phyloP scores from a whole-genome alignment of 2,329 filamentous ascomycete genomes.

The Xylariaceae sp. region DNA sequence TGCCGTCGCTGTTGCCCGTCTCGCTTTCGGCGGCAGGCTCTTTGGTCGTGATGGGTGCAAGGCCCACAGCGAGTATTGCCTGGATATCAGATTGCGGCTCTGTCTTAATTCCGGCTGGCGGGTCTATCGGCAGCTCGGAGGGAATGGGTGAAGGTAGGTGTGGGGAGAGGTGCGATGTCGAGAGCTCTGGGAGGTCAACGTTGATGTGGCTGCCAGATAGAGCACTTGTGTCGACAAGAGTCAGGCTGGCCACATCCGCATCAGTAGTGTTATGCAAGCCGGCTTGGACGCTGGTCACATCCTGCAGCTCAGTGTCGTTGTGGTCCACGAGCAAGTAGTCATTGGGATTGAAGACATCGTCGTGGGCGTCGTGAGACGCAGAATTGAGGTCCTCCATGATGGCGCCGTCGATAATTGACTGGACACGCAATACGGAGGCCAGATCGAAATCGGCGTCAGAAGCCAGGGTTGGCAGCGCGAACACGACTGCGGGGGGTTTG shows the following conservation, averaged over 20 bases:
- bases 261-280: too few species aligned
- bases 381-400: constrained; percentile 17
- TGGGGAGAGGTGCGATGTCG: background rate
- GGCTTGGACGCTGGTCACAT: too few species aligned
- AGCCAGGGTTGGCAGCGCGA: background rate
- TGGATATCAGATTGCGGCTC: constrained; percentile 1
- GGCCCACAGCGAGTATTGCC: too few species aligned
- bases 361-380: constrained; percentile 12
- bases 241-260: too few species aligned
- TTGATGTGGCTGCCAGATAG: too few species aligned
- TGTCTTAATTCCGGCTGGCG: constrained; percentile 12
- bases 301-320: constrained; percentile 1
- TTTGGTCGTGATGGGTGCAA: too few species aligned
- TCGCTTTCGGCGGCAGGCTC: constrained; percentile 12
- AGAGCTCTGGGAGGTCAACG: background rate
- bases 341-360: constrained; percentile 16
- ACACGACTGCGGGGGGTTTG: too few species aligned
- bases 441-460: background rate
- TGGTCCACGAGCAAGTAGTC: constrained; percentile 5
- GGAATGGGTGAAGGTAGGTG: background rate
- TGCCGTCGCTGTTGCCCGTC: constrained; percentile 15
- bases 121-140: background rate
- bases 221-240: too few species aligned
- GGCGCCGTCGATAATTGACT: constrained; percentile 1
- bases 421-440: background rate